phyloP scores from a whole-genome alignment of 2,329 filamentous ascomycete genomes.

The Zasmidium citrigriseum region DNA sequence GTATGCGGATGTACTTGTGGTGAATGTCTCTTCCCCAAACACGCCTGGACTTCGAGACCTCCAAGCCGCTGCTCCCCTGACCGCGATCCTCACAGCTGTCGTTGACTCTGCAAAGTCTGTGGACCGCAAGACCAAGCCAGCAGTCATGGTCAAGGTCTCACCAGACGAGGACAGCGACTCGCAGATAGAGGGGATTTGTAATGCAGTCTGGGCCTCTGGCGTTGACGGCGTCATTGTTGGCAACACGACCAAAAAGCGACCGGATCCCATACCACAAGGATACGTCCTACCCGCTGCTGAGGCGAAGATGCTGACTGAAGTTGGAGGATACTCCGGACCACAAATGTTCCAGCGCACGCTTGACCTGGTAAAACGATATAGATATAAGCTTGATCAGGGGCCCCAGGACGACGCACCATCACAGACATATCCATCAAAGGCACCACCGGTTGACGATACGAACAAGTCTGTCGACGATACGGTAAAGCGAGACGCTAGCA shows the following conservation, averaged over 20 bases:
- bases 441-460: conserved; percentile 3
- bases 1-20: conserved; percentile 94
- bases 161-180: conserved; percentile 87
- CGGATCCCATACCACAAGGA: conserved; percentile 68
- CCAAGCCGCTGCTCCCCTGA: conserved; percentile 81
- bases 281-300: conserved; percentile 68
- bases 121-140: conserved; percentile 70
- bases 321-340: conserved; percentile 88
- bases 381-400: conserved; percentile 52
- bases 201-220: conserved; percentile 78
- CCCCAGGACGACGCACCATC: conserved; percentile 31
- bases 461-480: conserved; percentile 22
- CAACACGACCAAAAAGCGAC: conserved; percentile 88
- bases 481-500: conserved; percentile 31
- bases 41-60: conserved; percentile 87
- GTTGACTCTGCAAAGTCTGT: conserved; percentile 73
- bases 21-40: conserved; percentile 97
- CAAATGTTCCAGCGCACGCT: conserved; percentile 82
- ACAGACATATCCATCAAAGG: conserved; percentile 4
- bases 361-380: conserved; percentile 76
- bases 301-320: conserved; percentile 65
- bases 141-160: conserved; percentile 97
- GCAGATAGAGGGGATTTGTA: conserved; percentile 85
- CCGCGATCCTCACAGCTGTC: conserved; percentile 76
- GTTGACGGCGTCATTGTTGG: conserved; percentile 96